Evolutionary conservation across 192 early-diverging fungal species (phyloP).

Genomic region (Rhizoclosmatium globosum): DNA sequence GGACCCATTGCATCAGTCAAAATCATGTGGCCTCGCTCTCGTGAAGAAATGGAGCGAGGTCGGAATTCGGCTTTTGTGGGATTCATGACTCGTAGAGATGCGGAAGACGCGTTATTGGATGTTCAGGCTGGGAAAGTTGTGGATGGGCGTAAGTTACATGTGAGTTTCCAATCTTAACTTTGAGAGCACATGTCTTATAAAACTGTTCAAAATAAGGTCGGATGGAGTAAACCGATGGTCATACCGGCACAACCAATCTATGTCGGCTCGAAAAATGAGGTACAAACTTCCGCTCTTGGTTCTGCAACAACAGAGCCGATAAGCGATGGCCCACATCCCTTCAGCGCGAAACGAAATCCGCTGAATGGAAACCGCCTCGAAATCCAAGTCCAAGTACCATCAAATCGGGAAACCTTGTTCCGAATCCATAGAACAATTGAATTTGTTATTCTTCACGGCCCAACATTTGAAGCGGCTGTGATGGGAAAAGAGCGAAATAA

Average conservation of each 20-base stretch:
- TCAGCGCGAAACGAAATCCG: no score
- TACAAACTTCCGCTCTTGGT: not conserved
- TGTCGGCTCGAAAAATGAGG: constrained; percentile 51
- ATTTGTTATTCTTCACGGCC: constrained; percentile 77
- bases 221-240: constrained; percentile 85
- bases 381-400: constrained; percentile 71
- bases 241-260: constrained; percentile 78
- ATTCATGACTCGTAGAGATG: constrained; percentile 82
- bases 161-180: not conserved
- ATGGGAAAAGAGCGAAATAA: constrained; percentile 71
- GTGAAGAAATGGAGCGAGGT: constrained; percentile 80
- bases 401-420: constrained; percentile 57
- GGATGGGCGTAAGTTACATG: constrained; percentile 16
- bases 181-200: constrained; percentile 34
- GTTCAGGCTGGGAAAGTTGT: constrained; percentile 45
- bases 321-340: no score
- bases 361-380: constrained; percentile 51
- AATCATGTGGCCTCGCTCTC: constrained; percentile 94
- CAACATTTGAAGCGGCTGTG: constrained; percentile 75
- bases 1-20: constrained; percentile 92
- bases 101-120: constrained; percentile 80
- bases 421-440: constrained; percentile 89
- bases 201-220: constrained; percentile 61
- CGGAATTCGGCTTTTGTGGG: constrained; percentile 89
- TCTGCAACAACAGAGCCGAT: no score